Conservation (phyloP, 2,329 filamentous ascomycete species). For the Aspergillus novoparasiticus region DNA sequence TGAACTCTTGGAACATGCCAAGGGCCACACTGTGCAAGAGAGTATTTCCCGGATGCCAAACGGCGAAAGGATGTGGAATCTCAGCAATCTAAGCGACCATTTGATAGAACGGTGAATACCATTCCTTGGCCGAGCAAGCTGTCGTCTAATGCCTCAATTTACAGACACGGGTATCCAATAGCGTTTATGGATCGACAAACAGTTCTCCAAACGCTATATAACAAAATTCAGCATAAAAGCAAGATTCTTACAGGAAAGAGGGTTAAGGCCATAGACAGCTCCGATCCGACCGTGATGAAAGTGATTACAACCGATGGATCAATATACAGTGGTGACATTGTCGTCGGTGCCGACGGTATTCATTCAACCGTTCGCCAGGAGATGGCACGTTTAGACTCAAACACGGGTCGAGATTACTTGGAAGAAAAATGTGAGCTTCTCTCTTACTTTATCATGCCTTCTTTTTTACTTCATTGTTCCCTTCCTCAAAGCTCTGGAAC, state of each 20-base stretch:
- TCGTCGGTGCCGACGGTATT: conserved; percentile 5
- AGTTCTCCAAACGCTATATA: neutral
- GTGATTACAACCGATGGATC: neutral
- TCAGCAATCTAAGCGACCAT: neutral
- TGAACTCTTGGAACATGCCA: neutral
- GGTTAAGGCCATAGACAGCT: neutral
- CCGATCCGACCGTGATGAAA: neutral
- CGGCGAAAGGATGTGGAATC: neutral
- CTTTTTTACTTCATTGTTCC: neutral
- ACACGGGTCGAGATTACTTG: neutral
- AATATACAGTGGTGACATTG: neutral
- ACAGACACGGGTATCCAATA: neutral
- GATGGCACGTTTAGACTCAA: neutral
- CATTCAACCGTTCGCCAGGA: neutral
- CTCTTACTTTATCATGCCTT: too few species aligned
- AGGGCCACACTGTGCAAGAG: neutral
- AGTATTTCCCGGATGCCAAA: neutral
- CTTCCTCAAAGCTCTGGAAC: neutral
- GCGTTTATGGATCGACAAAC: neutral
- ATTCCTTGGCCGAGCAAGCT: neutral
- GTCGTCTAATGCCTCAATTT: neutral
- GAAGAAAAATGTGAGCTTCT: neutral
- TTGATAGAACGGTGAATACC: neutral
- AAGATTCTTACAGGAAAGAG: neutral
- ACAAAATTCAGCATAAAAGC: neutral